These are phyloP conservation scores for Colletotrichum kahawae DNA, from an alignment of 2,329 filamentous ascomycete species.

Conservation along the genomic window DNA sequence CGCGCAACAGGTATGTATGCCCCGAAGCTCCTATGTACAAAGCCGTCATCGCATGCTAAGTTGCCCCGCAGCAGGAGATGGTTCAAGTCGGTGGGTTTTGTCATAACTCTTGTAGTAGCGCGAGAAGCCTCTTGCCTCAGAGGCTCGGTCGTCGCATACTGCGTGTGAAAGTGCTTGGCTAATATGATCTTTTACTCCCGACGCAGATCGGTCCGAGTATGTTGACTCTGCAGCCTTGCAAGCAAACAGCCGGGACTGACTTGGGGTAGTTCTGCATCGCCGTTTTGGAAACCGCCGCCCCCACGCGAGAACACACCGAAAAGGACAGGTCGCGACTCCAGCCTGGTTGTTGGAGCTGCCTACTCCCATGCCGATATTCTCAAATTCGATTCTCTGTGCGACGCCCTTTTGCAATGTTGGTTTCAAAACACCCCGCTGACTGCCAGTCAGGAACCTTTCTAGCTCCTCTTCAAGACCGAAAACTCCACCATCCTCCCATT, in stretches of 20 bases:
- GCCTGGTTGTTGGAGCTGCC: conserved; percentile 86
- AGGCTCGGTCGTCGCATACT: neutral
- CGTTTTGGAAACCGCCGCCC: conserved; percentile 81
- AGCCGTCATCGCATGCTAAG: conserved; percentile 31
- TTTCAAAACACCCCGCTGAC: conserved; percentile 7
- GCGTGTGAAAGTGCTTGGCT: conserved; percentile 9
- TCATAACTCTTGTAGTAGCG: conserved; percentile 6
- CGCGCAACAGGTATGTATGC: conserved; percentile 67
- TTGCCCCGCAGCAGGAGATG: conserved; percentile 80
- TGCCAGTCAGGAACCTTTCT: conserved; percentile 58
- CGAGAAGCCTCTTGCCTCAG: neutral
- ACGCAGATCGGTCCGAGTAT: conserved; percentile 67
- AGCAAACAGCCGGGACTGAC: conserved; percentile 31
- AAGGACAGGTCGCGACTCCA: conserved; percentile 63
- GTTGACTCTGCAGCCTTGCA: conserved; percentile 35
- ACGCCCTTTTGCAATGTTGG: conserved; percentile 5
- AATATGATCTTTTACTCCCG: conserved; percentile 23
- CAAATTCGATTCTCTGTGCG: conserved; percentile 82
- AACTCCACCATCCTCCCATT: conserved; percentile 73
- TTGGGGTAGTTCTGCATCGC: conserved; percentile 73
- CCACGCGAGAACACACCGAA: conserved; percentile 57
- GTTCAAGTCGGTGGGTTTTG: conserved; percentile 88
- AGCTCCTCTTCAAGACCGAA: conserved; percentile 69
- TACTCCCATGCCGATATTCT: conserved; percentile 97
- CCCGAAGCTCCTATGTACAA: conserved; percentile 2